Percentiles rank a stretch among this genome's conserved stretches.
phyloP scores from a whole-genome alignment of 352 stramenopile genomes.

The Elongisporangium anandrum region DNA sequence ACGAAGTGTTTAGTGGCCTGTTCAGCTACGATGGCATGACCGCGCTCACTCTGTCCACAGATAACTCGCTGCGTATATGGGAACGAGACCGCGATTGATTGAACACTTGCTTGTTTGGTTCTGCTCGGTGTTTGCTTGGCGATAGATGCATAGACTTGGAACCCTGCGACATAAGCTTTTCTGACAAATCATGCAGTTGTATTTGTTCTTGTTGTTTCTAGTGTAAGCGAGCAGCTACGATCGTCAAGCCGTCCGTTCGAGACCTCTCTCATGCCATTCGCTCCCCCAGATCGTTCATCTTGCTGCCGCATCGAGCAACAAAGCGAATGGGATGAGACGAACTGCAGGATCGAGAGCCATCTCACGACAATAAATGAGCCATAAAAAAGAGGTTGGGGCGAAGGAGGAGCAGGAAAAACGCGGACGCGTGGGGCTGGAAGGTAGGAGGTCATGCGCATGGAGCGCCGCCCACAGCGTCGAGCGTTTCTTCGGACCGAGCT shows the following conservation, averaged over 20 bases:
- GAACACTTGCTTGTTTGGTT: no score
- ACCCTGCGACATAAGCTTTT: not conserved
- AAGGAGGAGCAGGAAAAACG: not conserved
- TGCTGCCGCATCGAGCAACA: no score
- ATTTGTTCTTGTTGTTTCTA: not conserved
- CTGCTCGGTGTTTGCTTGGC: no score
- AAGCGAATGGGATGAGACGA: not conserved
- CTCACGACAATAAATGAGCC: slow-evolving; percentile 3
- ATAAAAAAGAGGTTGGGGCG: not conserved
- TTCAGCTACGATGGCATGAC: slow-evolving; percentile 63
- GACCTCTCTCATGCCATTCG: not conserved
- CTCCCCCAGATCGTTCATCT: not conserved
- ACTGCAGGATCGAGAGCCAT: not conserved
- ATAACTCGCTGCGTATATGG: slow-evolving; percentile 73
- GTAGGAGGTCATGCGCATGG: no score
- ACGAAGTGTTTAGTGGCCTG: slow-evolving; percentile 47
- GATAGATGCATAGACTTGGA: no score
- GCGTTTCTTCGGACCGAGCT: not conserved
- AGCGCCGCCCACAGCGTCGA: no score
- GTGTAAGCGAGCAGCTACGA: not conserved
- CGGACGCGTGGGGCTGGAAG: no score
- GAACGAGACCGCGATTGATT: slow-evolving; percentile 6
- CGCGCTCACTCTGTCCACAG: slow-evolving; percentile 45
- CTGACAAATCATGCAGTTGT: not conserved
- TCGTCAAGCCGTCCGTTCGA: not conserved